Conservation (phyloP, 495 filamentous ascomycete genomes). For the Xylaria flabelliformis region DNA sequence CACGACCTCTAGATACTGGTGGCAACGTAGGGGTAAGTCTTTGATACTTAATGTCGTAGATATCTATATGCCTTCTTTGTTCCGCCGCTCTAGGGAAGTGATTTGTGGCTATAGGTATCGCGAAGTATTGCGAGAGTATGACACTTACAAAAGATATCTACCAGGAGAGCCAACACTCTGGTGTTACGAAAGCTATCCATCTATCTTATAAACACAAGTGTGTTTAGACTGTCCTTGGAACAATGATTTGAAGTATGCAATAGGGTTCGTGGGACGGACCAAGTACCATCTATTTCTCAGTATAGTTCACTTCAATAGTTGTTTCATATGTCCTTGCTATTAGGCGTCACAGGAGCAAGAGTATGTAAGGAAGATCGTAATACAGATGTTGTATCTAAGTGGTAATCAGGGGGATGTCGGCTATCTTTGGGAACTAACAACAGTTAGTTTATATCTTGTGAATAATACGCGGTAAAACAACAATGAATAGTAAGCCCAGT, state of each 20-base stretch:
- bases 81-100: too few relatives aligned
- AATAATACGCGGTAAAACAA: neutral
- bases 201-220: neutral
- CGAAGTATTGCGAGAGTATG: too few relatives aligned
- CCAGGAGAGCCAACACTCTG: too few relatives aligned
- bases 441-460: neutral
- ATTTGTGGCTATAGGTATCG: too few relatives aligned
- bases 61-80: too few relatives aligned
- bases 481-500: neutral
- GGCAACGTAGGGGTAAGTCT: too few relatives aligned
- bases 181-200: neutral
- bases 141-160: too few relatives aligned
- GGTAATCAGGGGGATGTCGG: neutral
- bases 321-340: neutral
- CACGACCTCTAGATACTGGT: too few relatives aligned
- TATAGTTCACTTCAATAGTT: neutral
- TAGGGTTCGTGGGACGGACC: neutral
- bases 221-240: neutral
- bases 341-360: neutral
- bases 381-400: neutral
- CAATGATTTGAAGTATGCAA: neutral
- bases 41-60: too few relatives aligned
- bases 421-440: neutral
- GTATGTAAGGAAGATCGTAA: neutral
- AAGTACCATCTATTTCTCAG: neutral